phyloP scores from a whole-genome alignment of 2,329 filamentous ascomycete species.

The Emergomyces orientalis region DNA sequence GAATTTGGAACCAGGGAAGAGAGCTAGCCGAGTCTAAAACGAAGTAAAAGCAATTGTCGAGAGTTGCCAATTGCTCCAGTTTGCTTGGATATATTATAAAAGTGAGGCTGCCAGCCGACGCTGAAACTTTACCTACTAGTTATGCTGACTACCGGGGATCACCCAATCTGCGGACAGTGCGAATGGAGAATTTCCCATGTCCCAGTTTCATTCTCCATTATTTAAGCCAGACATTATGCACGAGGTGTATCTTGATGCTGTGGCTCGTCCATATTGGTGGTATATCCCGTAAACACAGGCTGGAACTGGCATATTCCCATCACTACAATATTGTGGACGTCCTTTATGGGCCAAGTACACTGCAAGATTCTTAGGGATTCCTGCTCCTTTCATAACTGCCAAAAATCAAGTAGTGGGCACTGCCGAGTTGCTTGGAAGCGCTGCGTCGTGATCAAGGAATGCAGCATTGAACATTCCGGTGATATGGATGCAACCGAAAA shows the following conservation, averaged over 20 bases:
- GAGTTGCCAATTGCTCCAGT: not conserved
- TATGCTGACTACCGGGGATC: not conserved
- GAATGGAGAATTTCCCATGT: not conserved
- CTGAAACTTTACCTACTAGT: slow-evolving; percentile 1
- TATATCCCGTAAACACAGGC: not conserved
- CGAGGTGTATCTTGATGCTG: slow-evolving; percentile 2
- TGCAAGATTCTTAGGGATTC: not conserved
- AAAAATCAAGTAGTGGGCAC: not conserved
- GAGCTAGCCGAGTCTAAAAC: not conserved
- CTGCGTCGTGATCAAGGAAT: not conserved
- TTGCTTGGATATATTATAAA: slow-evolving; percentile 4
- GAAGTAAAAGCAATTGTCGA: not conserved
- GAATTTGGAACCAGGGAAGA: not conserved
- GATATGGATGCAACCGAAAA: not conserved
- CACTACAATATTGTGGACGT: not conserved
- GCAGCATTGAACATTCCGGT: not conserved
- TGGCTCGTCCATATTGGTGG: slow-evolving; percentile 5
- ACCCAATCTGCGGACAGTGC: slow-evolving; percentile 2
- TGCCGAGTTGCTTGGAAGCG: not conserved
- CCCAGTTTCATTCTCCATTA: not conserved
- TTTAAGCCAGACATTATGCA: slow-evolving; percentile 4
- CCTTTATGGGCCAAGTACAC: not conserved
- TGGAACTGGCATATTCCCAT: not conserved
- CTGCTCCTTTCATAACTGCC: not conserved
- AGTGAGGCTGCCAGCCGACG: slow-evolving; percentile 6